Conservation (phyloP, 306 rosid genomes). For the Cucumis hystrix region DNA sequence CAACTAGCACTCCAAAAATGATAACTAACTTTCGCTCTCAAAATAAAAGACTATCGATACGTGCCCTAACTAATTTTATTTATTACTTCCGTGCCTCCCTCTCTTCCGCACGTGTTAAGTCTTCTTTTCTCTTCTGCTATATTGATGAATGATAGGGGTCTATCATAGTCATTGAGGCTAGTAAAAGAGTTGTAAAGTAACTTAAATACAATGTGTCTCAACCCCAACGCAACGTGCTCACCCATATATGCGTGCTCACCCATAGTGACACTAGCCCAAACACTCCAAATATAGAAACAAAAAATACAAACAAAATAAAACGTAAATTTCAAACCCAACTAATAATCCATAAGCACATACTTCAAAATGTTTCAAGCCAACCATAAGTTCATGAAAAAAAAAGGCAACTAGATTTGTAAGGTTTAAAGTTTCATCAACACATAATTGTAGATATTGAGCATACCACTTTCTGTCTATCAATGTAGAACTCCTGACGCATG, state of each 20-base stretch:
- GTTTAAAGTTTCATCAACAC: background rate
- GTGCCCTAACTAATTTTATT: too few relatives aligned
- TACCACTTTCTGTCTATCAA: slow-evolving; percentile 83
- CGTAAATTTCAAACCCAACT: background rate
- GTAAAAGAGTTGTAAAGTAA: background rate
- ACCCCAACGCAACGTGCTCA: background rate
- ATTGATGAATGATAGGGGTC: too few relatives aligned
- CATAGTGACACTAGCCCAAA: background rate
- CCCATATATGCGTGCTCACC: too few relatives aligned
- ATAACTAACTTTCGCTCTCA: too few relatives aligned
- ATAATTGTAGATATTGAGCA: background rate
- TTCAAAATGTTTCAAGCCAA: background rate
- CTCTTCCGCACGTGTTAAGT: too few relatives aligned
- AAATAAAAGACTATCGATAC: too few relatives aligned
- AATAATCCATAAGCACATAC: background rate
- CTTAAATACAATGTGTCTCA: background rate
- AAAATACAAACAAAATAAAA: background rate
- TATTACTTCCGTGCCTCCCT: too few relatives aligned
- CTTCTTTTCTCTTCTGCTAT: too few relatives aligned
- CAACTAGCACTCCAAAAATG: too few relatives aligned
- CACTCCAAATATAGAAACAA: background rate
- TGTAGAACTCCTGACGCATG: slow-evolving; percentile 94
- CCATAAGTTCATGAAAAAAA: background rate
- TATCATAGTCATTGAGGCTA: too few relatives aligned
- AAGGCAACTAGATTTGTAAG: background rate